Evolutionary conservation across 805 yeast species (phyloP).

Genomic region (Starmerella geochares): DNA sequence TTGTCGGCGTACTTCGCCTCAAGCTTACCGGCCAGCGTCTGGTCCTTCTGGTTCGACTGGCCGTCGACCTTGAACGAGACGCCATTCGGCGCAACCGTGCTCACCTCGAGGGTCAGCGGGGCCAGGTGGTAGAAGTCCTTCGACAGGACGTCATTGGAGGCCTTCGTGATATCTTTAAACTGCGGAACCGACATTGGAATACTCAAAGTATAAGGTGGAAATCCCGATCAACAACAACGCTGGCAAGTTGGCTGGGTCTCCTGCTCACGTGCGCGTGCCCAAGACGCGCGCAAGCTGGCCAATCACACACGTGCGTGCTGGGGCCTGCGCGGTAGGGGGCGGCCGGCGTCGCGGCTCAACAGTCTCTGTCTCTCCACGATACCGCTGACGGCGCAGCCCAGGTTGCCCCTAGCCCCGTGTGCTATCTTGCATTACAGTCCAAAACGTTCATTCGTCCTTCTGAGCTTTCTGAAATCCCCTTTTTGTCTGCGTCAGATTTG

Average conservation of each 20-base stretch:
- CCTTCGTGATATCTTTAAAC: constrained; percentile 85
- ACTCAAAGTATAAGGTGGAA: not conserved
- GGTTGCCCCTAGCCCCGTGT: no score
- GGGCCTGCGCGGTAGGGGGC: not conserved
- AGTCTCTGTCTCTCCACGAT: no score
- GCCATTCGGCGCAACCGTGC: constrained; percentile 92
- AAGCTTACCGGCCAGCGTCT: constrained; percentile 73
- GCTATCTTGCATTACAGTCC: no score
- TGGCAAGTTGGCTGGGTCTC: not conserved
- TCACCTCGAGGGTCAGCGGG: constrained; percentile 78
- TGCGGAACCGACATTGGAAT: constrained; percentile 21
- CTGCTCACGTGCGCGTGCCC: not conserved
- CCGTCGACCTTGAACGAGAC: constrained; percentile 91
- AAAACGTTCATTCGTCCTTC: no score
- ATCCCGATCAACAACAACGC: not conserved
- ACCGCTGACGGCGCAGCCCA: no score
- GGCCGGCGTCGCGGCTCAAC: not conserved
- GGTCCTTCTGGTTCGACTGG: constrained; percentile 65
- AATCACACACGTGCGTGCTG: constrained; percentile 2
- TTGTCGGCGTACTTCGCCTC: constrained; percentile 92
- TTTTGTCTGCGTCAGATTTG: no score
- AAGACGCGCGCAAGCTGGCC: not conserved
- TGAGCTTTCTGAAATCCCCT: no score
- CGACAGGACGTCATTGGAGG: constrained; percentile 79
- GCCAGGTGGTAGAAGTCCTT: constrained; percentile 89